These are phyloP conservation scores for Xylaria sp. DNA, from an alignment of 2,329 filamentous ascomycete genomes.

Conservation along the genomic window DNA sequence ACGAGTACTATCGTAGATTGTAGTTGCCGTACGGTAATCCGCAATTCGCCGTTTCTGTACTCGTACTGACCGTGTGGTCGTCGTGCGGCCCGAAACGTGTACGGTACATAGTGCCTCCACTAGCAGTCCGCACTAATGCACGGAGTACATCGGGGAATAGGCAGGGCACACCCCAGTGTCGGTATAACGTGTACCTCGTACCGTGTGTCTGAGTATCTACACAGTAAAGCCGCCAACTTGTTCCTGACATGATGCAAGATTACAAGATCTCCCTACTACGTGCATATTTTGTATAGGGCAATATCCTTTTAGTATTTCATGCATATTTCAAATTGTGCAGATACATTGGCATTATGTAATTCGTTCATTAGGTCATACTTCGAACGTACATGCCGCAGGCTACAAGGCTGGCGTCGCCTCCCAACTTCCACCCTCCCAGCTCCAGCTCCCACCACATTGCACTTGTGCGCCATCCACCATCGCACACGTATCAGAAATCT, in stretches of 20 bases:
- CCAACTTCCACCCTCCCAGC: slow-evolving; percentile 5
- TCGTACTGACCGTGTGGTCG: no score
- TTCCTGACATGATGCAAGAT: not conserved
- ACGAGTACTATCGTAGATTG: not conserved
- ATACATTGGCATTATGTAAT: not conserved
- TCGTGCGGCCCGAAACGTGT: not conserved
- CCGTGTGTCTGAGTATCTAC: not conserved
- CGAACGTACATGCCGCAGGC: slow-evolving; percentile 20
- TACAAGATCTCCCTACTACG: not conserved
- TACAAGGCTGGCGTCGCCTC: slow-evolving; percentile 31
- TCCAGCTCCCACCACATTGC: not conserved
- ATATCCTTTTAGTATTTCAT: not conserved
- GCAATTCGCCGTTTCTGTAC: not conserved
- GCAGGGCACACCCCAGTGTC: not conserved
- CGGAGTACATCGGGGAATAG: not conserved
- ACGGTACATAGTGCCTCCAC: not conserved
- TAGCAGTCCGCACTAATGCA: not conserved
- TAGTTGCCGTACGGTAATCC: not conserved
- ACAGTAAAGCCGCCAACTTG: not conserved
- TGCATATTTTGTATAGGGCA: not conserved
- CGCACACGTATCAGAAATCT: slow-evolving; percentile 6
- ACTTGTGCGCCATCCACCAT: not conserved
- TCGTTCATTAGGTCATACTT: not conserved
- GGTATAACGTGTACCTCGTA: not conserved
- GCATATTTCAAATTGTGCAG: not conserved